These are phyloP conservation scores for Blastomyces emzantsi DNA, from an alignment of 2,329 filamentous ascomycete species.

Conservation along the genomic window DNA sequence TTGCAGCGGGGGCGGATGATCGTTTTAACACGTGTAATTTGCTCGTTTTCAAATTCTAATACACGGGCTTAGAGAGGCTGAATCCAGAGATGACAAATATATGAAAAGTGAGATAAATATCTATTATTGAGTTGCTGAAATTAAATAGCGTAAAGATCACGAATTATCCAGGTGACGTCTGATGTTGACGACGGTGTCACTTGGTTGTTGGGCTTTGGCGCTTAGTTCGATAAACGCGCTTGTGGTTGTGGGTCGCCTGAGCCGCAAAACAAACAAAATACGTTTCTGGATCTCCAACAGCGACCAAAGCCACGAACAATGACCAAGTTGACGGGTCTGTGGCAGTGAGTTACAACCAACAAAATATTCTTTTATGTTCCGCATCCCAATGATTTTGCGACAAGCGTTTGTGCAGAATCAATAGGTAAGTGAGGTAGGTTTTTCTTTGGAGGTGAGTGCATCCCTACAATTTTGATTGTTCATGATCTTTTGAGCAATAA, in stretches of 20 bases:
- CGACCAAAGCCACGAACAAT: background rate
- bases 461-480: background rate
- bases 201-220: background rate
- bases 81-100: background rate
- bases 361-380: background rate
- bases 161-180: background rate
- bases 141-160: background rate
- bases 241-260: background rate
- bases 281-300: background rate
- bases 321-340: background rate
- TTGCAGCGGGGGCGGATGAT: background rate
- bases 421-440: slow-evolving; percentile 19
- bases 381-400: slow-evolving; percentile 3
- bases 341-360: background rate
- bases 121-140: background rate
- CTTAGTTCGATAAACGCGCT: slow-evolving; percentile 10
- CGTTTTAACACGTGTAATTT: background rate
- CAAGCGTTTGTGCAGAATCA: slow-evolving; percentile 5
- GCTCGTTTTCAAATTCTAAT: background rate
- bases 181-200: background rate
- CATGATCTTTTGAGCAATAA: background rate
- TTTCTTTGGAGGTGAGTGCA: slow-evolving; percentile 9
- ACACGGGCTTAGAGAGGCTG: background rate
- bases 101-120: background rate
- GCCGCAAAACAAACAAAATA: slow-evolving; percentile 5